Evolutionary conservation across 441 rosid genomes (phyloP), one percentile per base, ranked within the genome.

Genomic region (Francoa sonchifolia): DNA sequence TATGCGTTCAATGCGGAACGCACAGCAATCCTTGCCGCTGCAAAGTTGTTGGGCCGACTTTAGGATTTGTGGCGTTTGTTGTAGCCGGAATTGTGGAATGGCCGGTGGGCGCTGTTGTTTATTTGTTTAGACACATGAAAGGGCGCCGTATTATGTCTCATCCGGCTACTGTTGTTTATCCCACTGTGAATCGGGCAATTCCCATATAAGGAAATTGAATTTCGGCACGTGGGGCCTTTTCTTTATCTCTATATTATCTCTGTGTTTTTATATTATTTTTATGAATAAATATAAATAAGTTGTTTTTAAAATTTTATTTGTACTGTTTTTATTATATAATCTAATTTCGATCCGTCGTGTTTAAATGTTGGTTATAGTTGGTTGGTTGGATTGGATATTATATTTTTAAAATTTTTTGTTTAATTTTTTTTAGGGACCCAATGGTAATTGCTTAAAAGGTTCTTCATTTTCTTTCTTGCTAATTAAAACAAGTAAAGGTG

Each of bases 91-190:
- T 68, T 8, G 71, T 79, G 13, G 94, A 82, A 38, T 79, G 94
- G 94, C 94, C 89, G 8, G 31, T 72, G 6, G 94, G 89, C 10
- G 86, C 81, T 9, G 52, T 82, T 44, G 79, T 79, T 42, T 82
- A 62, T 52, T 55, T 68, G 51, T 79, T 82, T 33, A 71, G 67
- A 33, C 79, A 71, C 48, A 43, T 52, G n/a, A 82, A 74, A 30
- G 89, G 89, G 18, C 72, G 83, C 1, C 68, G 76, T 8, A 72
- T 79, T 21, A 76, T 79, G 94, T 85, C 69, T 6, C 83, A 79
- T 68, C 89, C 83, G 0, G 83, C 79, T 7, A 52, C 81, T 9
- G 77, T 74, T 28, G 76, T 82, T 22, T 82, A 74, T 16, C 89
- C 89, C 6, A 35, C 50, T 3, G 76, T 79, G 42, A 34, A 45